phyloP scores from a whole-genome alignment of 129 eudicot species.

The Heracleum sosnowskyi region DNA sequence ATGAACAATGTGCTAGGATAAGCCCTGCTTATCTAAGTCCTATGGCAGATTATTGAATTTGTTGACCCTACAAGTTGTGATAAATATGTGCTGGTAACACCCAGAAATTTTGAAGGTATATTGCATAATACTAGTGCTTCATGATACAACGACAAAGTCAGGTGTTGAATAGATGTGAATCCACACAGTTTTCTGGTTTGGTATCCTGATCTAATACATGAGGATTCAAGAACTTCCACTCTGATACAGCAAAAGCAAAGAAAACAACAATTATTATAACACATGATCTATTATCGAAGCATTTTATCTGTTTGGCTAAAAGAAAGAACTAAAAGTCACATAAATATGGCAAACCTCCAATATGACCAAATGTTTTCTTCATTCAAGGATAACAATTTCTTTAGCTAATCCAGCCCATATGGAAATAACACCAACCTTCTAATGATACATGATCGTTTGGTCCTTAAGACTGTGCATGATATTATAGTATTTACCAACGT shows the following conservation, averaged over 20 bases:
- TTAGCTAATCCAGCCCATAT: background rate
- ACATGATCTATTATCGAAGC: background rate
- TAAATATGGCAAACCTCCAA: background rate
- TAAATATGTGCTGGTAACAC: background rate
- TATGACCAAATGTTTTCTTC: background rate
- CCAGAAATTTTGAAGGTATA: background rate
- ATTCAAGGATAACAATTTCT: constrained; percentile 1
- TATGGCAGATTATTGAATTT: background rate
- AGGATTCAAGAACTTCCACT: constrained; percentile 2
- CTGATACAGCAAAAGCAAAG: background rate
- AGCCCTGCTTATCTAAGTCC: background rate
- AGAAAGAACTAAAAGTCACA: background rate
- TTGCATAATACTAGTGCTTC: constrained; percentile 3
- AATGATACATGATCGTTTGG: background rate
- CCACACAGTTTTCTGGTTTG: constrained; percentile 4
- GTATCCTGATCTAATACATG: background rate
- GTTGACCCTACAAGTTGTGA: background rate
- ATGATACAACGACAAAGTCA: background rate
- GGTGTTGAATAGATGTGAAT: background rate
- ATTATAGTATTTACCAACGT: constrained; percentile 57
- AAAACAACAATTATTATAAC: background rate
- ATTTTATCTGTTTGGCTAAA: background rate
- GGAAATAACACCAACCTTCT: background rate
- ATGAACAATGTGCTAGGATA: background rate
- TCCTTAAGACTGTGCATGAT: background rate